Evolutionary conservation across 805 yeast genomes (phyloP).

Genomic region (Candida dendrica): DNA sequence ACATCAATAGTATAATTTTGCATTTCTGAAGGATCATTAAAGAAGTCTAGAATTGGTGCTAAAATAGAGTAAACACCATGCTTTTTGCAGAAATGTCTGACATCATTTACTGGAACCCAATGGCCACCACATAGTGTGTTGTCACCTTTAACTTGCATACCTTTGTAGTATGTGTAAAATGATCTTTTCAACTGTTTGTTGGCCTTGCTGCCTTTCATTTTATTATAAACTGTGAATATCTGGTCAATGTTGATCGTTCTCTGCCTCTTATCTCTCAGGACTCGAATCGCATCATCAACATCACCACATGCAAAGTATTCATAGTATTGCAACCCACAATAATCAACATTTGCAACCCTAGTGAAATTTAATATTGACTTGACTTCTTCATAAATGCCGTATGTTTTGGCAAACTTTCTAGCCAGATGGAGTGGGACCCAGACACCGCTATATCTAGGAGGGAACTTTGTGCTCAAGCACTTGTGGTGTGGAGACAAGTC

Average conservation of each 20-base stretch:
- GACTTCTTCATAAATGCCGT: conserved; percentile 8
- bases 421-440: conserved; percentile 20
- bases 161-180: conserved; percentile 7
- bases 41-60: conserved; percentile 13
- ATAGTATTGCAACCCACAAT: conserved; percentile 18
- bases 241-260: conserved; percentile 18
- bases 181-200: conserved; percentile 10
- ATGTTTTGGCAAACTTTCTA: conserved; percentile 12
- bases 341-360: conserved; percentile 17
- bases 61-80: conserved; percentile 11
- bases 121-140: conserved; percentile 22
- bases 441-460: conserved; percentile 8
- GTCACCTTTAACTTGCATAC: conserved; percentile 13
- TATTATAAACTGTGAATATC: conserved; percentile 13
- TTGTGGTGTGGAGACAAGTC: background rate
- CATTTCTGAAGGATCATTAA: conserved; percentile 8
- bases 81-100: conserved; percentile 9
- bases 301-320: conserved; percentile 17
- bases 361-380: conserved; percentile 18
- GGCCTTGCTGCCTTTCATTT: conserved; percentile 8
- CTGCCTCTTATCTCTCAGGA: conserved; percentile 14
- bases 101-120: conserved; percentile 17
- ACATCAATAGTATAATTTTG: conserved; percentile 5
- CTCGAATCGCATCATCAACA: conserved; percentile 13
- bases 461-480: background rate